phyloP scores from a whole-genome alignment of 768 basidiomycete species.

The Amanita thiersii region DNA sequence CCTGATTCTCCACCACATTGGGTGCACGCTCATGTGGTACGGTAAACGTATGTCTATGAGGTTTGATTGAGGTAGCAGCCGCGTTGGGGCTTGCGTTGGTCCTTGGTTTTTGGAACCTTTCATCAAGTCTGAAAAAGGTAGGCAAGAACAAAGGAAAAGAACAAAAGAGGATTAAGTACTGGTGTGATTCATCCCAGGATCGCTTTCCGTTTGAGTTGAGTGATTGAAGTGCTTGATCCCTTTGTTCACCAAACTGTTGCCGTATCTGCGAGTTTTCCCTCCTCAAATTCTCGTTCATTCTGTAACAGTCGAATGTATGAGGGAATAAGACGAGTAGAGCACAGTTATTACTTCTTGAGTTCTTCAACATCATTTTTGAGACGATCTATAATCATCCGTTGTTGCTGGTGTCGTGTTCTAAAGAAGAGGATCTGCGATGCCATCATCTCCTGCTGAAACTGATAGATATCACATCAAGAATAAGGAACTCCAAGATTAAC shows the following conservation, averaged over 20 bases:
- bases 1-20: too few relatives aligned
- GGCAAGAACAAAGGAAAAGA: neutral
- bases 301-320: constrained; percentile 21
- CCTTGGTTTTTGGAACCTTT: neutral
- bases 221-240: constrained; percentile 19
- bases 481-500: neutral
- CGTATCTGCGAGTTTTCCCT: constrained; percentile 43
- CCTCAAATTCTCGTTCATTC: constrained; percentile 40
- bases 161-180: constrained; percentile 2
- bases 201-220: constrained; percentile 62
- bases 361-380: constrained; percentile 43
- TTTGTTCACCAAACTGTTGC: constrained; percentile 19
- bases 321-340: constrained; percentile 4
- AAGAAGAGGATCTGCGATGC: constrained; percentile 60
- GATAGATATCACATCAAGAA: constrained; percentile 5
- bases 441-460: constrained; percentile 80
- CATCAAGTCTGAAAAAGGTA: constrained; percentile 2
- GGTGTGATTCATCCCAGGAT: constrained; percentile 24
- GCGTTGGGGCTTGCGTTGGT: neutral
- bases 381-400: constrained; percentile 42
- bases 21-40: constrained; percentile 1
- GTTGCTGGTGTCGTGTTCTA: constrained; percentile 48
- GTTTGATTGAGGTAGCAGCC: neutral
- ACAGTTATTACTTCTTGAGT: constrained; percentile 43
- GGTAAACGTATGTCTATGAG: neutral